phyloP scores from a whole-genome alignment of 176 grass and related monocot genomes.

The Oryza meridionalis region DNA sequence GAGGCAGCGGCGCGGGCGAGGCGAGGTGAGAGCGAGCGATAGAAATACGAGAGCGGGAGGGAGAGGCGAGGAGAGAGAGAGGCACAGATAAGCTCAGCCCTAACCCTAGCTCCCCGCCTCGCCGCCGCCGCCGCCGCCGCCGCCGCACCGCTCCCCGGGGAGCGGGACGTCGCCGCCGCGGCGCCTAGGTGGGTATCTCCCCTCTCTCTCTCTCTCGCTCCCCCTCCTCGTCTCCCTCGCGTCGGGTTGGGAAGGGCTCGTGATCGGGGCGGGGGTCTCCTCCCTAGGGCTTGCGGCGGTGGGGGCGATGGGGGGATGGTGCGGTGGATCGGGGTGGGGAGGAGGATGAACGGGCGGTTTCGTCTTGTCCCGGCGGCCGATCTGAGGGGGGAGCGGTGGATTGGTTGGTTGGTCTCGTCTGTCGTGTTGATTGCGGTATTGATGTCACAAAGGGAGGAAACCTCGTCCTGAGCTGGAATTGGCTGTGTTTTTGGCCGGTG shows the following conservation, averaged over 20 bases:
- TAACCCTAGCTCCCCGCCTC: constrained; percentile 45
- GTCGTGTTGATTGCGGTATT: not conserved
- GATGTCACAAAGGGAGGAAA: not conserved
- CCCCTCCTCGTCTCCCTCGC: not conserved
- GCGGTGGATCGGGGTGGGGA: constrained; percentile 31
- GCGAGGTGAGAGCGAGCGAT: not conserved
- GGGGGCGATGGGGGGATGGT: not conserved
- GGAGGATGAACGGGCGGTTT: not conserved
- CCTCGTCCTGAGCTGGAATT: not conserved
- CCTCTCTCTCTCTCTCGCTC: not conserved
- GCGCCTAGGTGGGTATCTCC: constrained; percentile 43
- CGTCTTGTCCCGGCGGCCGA: not conserved
- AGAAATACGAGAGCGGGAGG: constrained; percentile 49
- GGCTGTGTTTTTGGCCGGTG: not conserved
- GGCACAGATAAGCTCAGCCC: constrained; percentile 38
- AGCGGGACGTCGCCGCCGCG: not conserved
- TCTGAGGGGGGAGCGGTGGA: constrained; percentile 27
- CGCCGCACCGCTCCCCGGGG: constrained; percentile 9
- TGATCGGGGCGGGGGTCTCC: not conserved
- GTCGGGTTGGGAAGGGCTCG: not conserved
- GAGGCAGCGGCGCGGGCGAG: not conserved
- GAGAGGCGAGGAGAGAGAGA: constrained; percentile 2
- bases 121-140: not conserved
- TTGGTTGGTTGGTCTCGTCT: not conserved
- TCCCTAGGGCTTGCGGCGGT: not conserved